Percentiles rank a stretch among this genome's conserved stretches.
Evolutionary conservation across 1,139 yeast species (phyloP).

Genomic region (Suhomyces ambrosiae): DNA sequence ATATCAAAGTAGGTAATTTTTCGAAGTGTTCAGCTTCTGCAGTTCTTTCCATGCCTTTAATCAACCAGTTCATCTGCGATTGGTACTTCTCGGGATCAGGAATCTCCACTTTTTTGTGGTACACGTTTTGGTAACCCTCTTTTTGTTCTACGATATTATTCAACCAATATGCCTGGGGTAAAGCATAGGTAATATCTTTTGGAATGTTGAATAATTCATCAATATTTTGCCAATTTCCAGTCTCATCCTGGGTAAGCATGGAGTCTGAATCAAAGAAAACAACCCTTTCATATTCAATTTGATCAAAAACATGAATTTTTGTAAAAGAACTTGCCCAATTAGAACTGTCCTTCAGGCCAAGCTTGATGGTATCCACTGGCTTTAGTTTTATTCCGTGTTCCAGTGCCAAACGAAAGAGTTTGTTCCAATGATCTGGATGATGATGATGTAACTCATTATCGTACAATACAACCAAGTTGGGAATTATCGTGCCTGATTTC

Average conservation of each 20-base stretch:
- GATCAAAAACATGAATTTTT: constrained; percentile 54
- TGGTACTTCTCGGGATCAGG: constrained; percentile 16
- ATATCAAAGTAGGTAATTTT: constrained; percentile 23
- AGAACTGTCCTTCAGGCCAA: constrained; percentile 21
- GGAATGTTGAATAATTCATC: constrained; percentile 40
- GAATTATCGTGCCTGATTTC: constrained; percentile 23
- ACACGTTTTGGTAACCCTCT: constrained; percentile 13
- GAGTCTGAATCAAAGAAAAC: constrained; percentile 50
- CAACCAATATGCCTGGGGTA: constrained; percentile 47
- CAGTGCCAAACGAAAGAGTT: constrained; percentile 11
- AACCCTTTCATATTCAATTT: constrained; percentile 43
- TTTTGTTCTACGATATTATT: constrained; percentile 19
- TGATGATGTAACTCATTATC: constrained; percentile 21
- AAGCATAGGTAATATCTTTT: constrained; percentile 29
- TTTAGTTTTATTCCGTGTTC: constrained; percentile 22
- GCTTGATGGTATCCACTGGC: constrained; percentile 22
- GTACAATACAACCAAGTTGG: constrained; percentile 32
- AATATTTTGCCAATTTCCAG: constrained; percentile 20
- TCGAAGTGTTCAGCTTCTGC: constrained; percentile 10
- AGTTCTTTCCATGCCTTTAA: constrained; percentile 6
- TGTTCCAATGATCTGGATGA: constrained; percentile 13
- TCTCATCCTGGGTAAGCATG: constrained; percentile 25
- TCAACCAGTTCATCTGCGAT: constrained; percentile 9
- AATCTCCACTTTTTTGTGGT: constrained; percentile 19
- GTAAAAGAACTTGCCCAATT: constrained; percentile 58